phyloP scores from a whole-genome alignment of 2,329 filamentous ascomycete genomes.

The Colletotrichum plurivorum region DNA sequence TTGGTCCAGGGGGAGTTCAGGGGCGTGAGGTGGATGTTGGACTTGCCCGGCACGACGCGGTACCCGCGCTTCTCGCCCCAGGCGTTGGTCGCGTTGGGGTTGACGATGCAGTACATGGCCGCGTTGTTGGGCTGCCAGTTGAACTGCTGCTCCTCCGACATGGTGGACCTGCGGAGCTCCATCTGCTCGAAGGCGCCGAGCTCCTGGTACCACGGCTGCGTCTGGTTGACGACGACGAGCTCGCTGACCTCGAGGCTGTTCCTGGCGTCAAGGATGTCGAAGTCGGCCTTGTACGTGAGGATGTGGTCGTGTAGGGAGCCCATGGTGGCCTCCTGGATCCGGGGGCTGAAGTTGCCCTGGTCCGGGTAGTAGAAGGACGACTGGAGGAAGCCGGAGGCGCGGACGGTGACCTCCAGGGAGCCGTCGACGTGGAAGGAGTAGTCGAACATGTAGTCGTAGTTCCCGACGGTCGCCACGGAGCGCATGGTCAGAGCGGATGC shows the following conservation, averaged over 20 bases:
- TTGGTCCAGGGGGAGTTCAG: constrained; percentile 57
- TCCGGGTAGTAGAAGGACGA: constrained; percentile 51
- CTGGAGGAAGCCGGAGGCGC: constrained; percentile 56
- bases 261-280: constrained; percentile 53
- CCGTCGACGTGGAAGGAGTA: constrained; percentile 54
- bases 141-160: constrained; percentile 46
- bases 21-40: constrained; percentile 75
- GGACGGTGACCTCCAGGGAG: constrained; percentile 55
- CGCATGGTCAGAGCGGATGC: constrained; percentile 46
- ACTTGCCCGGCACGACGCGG: constrained; percentile 99
- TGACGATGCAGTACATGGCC: constrained; percentile 61
- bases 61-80: constrained; percentile 82
- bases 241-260: constrained; percentile 53
- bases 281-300: constrained; percentile 57
- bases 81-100: constrained; percentile 59
- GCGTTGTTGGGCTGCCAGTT: constrained; percentile 59
- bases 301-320: constrained; percentile 57
- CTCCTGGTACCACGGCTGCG: constrained; percentile 55
- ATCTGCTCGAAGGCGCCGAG: constrained; percentile 53
- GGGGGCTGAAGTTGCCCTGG: constrained; percentile 52
- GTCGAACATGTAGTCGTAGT: constrained; percentile 59
- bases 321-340: constrained; percentile 50
- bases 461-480: constrained; percentile 52
- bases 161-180: constrained; percentile 44
- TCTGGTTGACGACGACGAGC: constrained; percentile 48